Conservation (phyloP, 1,139 yeast genomes). For the Blastobotrys apis region DNA sequence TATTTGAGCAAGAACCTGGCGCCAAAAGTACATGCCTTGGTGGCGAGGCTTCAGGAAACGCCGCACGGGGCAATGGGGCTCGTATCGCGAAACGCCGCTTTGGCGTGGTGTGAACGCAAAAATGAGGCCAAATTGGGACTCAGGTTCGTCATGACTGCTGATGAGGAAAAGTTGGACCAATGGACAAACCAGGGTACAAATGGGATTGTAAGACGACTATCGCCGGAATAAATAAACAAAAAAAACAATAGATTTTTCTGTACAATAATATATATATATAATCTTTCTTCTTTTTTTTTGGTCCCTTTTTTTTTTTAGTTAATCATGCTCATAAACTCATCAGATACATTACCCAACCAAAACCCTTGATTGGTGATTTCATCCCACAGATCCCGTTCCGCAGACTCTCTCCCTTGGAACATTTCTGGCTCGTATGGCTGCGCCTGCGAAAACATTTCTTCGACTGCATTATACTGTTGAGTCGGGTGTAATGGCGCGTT, state of each 20-base stretch:
- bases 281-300: background rate
- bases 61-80: slow-evolving; percentile 60
- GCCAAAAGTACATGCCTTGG: slow-evolving; percentile 41
- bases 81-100: slow-evolving; percentile 58
- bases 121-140: slow-evolving; percentile 48
- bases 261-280: background rate
- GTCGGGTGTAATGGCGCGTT: too few relatives aligned
- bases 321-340: slow-evolving; percentile 21
- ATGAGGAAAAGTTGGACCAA: slow-evolving; percentile 15
- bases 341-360: slow-evolving; percentile 26
- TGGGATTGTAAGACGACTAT: too few relatives aligned
- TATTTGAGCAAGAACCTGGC: slow-evolving; percentile 28
- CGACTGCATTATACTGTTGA: slow-evolving; percentile 1
- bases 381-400: slow-evolving; percentile 25
- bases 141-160: slow-evolving; percentile 53
- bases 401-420: slow-evolving; percentile 16
- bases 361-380: slow-evolving; percentile 26
- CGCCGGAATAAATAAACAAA: background rate
- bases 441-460: slow-evolving; percentile 9
- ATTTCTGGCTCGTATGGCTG: slow-evolving; percentile 12
- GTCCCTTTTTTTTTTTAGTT: slow-evolving; percentile 15
- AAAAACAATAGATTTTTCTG: background rate
- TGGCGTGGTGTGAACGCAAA: slow-evolving; percentile 59
- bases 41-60: slow-evolving; percentile 50
- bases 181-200: slow-evolving; percentile 28